Base-by-base conservation (phyloP, 768 basidiomycete genomes). In the Amanita thiersii region DNA sequence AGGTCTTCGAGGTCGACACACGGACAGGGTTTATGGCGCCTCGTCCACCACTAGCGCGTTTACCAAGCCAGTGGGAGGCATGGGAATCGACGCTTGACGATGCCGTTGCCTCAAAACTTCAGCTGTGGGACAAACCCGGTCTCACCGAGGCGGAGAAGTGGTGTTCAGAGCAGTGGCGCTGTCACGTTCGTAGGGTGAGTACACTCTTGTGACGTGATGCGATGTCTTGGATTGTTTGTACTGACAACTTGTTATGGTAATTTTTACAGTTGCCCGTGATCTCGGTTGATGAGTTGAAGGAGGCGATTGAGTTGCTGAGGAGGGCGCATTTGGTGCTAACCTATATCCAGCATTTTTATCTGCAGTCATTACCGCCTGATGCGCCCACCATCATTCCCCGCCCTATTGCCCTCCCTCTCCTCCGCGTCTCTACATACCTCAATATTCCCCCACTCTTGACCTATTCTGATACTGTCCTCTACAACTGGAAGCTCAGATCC, bases 1-100 rank as follows among this genome's bases (percentile, higher is more conserved):
- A 86, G 50, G 86, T 86, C 66, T 96, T 87, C 68, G 89, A 94
- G 55, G 87, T 96, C 50, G 88, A 90, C 53, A 84, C 82, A 2
- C 69, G 81, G n/a, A 88, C 89, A 0, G 92, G 92, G 0, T 94
- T 96, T 55, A 81, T 94, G 76, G 88, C 91, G 0, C 84, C 85
- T 0, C 70, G 79, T 21, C 70, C 75, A 0, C 88, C 90, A 0
- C 54, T 82, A 0, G 52, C 56, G n/a, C 71, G 81, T 7, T 68
- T 92, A 1, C 73, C 77, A 0, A 40, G 37, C 1, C 57, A 62
- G 38, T 87, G 70, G 64, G 68, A 66, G 17, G 57, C 63, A 24
- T 94, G 86, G 88, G 86, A 90, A 53, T 52, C 50, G 15, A 52
- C 57, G 24, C 69, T 75, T 0, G 69, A 66, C 30, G 59, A 54